phyloP scores from a whole-genome alignment of 2,329 filamentous ascomycete species.

The Ceratocystis harringtonii region DNA sequence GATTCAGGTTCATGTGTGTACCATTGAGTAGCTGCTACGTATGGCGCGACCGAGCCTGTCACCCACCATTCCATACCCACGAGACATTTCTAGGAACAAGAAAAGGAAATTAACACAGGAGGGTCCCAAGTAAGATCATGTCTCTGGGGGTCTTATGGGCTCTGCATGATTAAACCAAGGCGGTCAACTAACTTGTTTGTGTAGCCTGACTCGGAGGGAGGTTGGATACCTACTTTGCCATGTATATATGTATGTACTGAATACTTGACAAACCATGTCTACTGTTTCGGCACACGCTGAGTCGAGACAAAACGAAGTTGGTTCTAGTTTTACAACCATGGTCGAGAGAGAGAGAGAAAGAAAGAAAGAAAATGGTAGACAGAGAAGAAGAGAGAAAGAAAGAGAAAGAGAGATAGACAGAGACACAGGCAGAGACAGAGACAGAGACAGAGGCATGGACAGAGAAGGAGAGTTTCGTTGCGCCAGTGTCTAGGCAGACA shows the following conservation, averaged over 20 bases:
- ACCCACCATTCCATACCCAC: background rate
- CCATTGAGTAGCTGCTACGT: background rate
- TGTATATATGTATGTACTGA: background rate
- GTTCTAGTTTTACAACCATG: too few relatives aligned
- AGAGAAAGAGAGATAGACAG: too few relatives aligned
- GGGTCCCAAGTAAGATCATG: background rate
- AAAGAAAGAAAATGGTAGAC: too few relatives aligned
- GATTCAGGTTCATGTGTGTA: background rate
- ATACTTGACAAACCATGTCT: background rate
- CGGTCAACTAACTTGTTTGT: background rate
- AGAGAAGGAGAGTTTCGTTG: too few relatives aligned
- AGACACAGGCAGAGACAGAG: too few relatives aligned
- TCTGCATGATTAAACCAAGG: background rate
- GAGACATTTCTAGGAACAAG: background rate
- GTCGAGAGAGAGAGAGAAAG: too few relatives aligned
- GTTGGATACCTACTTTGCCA: background rate
- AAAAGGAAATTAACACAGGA: background rate
- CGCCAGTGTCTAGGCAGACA: too few relatives aligned
- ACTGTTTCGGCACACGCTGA: background rate
- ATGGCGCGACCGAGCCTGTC: background rate
- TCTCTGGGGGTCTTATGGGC: background rate
- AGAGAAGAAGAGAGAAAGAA: too few relatives aligned
- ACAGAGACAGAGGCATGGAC: too few relatives aligned
- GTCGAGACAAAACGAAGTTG: background rate
- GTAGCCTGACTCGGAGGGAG: background rate